These are phyloP conservation scores for Paecilomyces niveus DNA, from an alignment of 2,329 filamentous ascomycete genomes.

Conservation along the genomic window DNA sequence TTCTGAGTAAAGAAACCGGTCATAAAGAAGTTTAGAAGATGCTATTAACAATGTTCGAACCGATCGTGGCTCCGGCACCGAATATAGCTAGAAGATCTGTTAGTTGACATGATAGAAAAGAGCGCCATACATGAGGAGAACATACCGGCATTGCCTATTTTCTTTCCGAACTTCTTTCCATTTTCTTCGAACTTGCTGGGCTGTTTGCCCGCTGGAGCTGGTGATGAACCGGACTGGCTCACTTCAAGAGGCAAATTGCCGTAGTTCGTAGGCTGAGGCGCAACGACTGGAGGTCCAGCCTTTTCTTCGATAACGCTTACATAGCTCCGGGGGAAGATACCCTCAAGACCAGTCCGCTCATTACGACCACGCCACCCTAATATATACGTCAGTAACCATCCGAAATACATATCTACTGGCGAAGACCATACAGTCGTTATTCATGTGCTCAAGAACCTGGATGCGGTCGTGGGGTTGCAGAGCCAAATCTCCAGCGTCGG, in stretches of 20 bases:
- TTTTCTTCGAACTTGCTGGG: slow-evolving; percentile 62
- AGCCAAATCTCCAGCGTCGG: slow-evolving; percentile 73
- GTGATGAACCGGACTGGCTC: slow-evolving; percentile 47
- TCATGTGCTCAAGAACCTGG: slow-evolving; percentile 84
- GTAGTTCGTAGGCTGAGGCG: slow-evolving; percentile 37
- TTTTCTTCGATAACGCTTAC: slow-evolving; percentile 66
- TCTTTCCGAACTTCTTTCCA: slow-evolving; percentile 96
- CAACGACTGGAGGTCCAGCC: slow-evolving; percentile 28
- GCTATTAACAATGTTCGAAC: slow-evolving; percentile 80
- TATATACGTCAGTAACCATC: slow-evolving; percentile 8
- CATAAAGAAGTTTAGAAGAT: slow-evolving; percentile 59
- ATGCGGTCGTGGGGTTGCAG: slow-evolving; percentile 76
- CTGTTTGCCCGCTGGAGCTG: slow-evolving; percentile 34
- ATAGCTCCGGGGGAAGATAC: slow-evolving; percentile 93
- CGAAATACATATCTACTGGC: not conserved
- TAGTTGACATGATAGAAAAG: slow-evolving; percentile 8
- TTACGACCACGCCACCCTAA: slow-evolving; percentile 75
- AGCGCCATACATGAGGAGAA: slow-evolving; percentile 5
- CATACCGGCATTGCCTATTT: slow-evolving; percentile 64
- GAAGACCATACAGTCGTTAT: slow-evolving; percentile 64
- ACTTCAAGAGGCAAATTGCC: slow-evolving; percentile 69
- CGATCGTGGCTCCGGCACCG: slow-evolving; percentile 85
- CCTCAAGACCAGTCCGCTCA: slow-evolving; percentile 71
- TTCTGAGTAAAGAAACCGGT: slow-evolving; percentile 1
- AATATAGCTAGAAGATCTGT: slow-evolving; percentile 65